Evolutionary conservation across 176 grass and related monocot genomes (phyloP).

Genomic region (Aegilops longissima): DNA sequence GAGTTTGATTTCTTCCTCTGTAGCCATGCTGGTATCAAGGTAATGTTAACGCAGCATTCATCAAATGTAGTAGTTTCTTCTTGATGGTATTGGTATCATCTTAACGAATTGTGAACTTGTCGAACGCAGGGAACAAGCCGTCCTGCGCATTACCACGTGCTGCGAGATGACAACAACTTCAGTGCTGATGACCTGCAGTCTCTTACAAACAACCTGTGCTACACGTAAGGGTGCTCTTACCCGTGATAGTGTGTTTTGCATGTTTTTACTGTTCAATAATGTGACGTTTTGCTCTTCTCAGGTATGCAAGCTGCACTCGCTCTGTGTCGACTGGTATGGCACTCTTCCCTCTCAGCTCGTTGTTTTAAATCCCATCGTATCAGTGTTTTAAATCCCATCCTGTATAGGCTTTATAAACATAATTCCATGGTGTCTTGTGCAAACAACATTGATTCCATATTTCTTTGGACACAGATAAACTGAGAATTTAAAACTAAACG

Average conservation of each 20-base stretch:
- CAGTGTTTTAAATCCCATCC: neutral
- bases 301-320: conserved; percentile 74
- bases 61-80: neutral
- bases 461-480: neutral
- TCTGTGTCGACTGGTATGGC: conserved; percentile 76
- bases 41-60: conserved; percentile 11
- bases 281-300: conserved; percentile 22
- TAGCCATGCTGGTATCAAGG: conserved; percentile 78
- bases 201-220: conserved; percentile 77
- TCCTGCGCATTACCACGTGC: conserved; percentile 74
- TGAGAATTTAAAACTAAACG: neutral
- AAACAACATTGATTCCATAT: neutral
- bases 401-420: neutral
- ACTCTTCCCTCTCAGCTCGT: neutral
- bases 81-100: neutral
- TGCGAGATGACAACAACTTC: conserved; percentile 78
- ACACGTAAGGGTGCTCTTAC: conserved; percentile 47
- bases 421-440: neutral
- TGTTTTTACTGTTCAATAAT: neutral
- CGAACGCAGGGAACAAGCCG: conserved; percentile 57
- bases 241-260: neutral
- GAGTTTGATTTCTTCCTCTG: conserved; percentile 85
- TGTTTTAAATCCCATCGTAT: too few species aligned
- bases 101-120: neutral
- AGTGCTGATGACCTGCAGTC: conserved; percentile 60